These are phyloP conservation scores for Vaccinium corymbosum DNA, from an alignment of 148 eudicot genomes.

Conservation along the genomic window DNA sequence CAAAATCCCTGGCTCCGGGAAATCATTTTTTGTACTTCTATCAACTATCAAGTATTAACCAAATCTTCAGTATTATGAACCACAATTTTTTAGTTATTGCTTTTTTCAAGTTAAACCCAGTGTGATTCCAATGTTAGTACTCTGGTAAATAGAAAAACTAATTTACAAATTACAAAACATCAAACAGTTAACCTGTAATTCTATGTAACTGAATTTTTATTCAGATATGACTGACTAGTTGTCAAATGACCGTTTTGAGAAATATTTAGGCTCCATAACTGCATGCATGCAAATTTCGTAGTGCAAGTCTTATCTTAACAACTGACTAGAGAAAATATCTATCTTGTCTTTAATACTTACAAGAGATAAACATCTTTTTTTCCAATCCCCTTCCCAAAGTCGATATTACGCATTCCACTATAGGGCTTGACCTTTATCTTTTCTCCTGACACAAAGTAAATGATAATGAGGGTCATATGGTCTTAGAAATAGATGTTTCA, in stretches of 20 bases:
- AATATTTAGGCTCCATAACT: background rate
- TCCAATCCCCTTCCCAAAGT: slow-evolving; percentile 82
- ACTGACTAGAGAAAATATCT: too few relatives aligned
- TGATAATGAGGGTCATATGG: slow-evolving; percentile 7
- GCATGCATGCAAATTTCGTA: background rate
- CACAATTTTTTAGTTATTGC: background rate
- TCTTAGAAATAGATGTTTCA: background rate
- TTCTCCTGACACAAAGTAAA: slow-evolving; percentile 47
- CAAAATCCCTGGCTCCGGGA: background rate
- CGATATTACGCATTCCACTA: slow-evolving; percentile 84
- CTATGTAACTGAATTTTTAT: background rate
- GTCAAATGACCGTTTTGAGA: background rate
- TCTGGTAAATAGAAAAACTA: background rate
- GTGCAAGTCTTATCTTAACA: background rate
- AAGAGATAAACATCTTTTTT: slow-evolving; percentile 80
- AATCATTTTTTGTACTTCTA: background rate
- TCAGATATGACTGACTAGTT: too few relatives aligned
- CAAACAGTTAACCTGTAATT: background rate
- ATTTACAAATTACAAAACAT: background rate
- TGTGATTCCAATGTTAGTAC: background rate
- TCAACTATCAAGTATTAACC: background rate
- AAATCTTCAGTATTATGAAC: background rate
- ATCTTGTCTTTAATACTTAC: slow-evolving; percentile 35
- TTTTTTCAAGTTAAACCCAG: background rate
- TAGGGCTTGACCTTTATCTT: slow-evolving; percentile 82